Base-by-base conservation (phyloP, 179 eudicot genomes). In the Spergularia azorica region DNA sequence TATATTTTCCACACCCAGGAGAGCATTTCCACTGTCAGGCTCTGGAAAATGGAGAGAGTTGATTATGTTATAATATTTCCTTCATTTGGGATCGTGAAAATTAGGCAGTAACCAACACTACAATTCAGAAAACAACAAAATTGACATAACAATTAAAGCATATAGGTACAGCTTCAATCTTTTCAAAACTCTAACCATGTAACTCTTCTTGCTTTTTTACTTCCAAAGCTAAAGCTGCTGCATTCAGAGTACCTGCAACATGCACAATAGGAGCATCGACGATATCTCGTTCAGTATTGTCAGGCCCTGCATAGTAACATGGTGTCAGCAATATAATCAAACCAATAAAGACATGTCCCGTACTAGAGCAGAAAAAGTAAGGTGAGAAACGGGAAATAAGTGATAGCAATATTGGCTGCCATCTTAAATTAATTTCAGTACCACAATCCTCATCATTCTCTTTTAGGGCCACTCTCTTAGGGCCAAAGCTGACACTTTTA, bases 381-480 rank as follows among this genome's bases (percentile, higher is more conserved):
- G 32, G 32, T 26, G 32, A 26, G 32, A 26, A 26, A 26, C 32
- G 32, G 32, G 32, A 26, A 26, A 26, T 26, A 26, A 26, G 32
- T 1, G 32, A 26, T 26, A 26, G 32, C 32, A 1, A 26, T 26
- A 26, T 26, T 26, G 32, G 32, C n/a, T n/a, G n/a, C n/a, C n/a
- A n/a, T n/a, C n/a, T n/a, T n/a, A n/a, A n/a, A n/a, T 41, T 66
- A 66, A 66, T n/a, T 46, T 43, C 14, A 43, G 55, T 67, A 67
- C 71, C 71, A 18, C 36, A 18, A 20, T 36, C 41, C 5, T 48
- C 56, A 18, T 13, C 72, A n/a, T 61, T 39, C 14, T 18, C 59
- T 52, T 69, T 21, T 69, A 52, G 56, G 51, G 58, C 36, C 55
- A 20, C 6, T 41, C 46, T 41, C 6, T 41, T 41, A 3, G 46